phyloP scores from a whole-genome alignment of 139 green algal genomes.

The Chlorella sp. region DNA sequence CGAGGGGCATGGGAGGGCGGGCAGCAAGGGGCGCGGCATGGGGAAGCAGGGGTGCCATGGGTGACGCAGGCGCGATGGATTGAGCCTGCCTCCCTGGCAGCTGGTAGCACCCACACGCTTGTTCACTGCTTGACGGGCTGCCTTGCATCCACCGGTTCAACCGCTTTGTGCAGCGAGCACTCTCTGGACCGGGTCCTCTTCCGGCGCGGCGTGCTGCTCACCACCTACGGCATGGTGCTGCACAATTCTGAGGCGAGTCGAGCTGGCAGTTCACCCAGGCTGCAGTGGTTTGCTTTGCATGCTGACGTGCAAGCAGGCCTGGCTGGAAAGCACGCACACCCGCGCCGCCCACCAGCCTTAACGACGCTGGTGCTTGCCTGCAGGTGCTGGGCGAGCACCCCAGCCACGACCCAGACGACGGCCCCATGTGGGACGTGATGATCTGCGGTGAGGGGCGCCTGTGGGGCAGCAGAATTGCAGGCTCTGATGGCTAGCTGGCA shows the following conservation, averaged over 20 bases:
- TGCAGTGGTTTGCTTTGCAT: too few species aligned
- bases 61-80: neutral
- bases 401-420: constrained; percentile 53
- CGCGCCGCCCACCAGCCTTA: too few species aligned
- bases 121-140: neutral
- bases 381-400: constrained; percentile 46
- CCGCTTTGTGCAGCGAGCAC: constrained; percentile 14
- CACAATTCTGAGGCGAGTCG: constrained; percentile 67
- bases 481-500: neutral
- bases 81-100: neutral
- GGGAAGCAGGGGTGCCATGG: too few species aligned
- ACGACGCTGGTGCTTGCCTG: too few species aligned
- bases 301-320: too few species aligned
- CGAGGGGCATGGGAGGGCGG: too few species aligned
- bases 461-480: neutral
- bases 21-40: too few species aligned
- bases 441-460: constrained; percentile 47
- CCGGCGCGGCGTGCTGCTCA: constrained; percentile 81
- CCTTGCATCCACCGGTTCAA: neutral
- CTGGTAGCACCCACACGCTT: neutral
- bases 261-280: too few species aligned
- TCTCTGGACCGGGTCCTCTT: constrained; percentile 39
- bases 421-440: constrained; percentile 84
- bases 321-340: too few species aligned
- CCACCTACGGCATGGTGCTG: constrained; percentile 88